Conservation (phyloP, 305 asterid genomes). For the Solanum chacoense region DNA sequence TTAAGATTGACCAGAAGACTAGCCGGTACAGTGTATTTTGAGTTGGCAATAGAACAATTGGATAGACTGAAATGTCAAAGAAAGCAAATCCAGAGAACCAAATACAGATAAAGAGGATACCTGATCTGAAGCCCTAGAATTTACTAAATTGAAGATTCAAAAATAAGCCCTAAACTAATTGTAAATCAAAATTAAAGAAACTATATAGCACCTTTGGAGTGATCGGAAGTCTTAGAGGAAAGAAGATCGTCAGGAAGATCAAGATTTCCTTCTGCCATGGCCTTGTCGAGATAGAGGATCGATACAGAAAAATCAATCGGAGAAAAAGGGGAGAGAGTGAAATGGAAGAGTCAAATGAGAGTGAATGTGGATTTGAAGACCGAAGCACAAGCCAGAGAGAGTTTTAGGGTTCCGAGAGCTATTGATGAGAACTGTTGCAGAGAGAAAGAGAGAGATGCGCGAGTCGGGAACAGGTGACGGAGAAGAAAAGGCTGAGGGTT, state of each 20-base stretch:
- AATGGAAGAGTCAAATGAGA: constrained; percentile 8
- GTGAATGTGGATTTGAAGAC: constrained; percentile 6
- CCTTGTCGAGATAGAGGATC: constrained; percentile 14
- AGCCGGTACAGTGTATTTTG: neutral
- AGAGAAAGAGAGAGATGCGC: constrained; percentile 10
- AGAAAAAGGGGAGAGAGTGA: constrained; percentile 5
- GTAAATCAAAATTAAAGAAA: neutral
- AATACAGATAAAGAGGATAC: neutral
- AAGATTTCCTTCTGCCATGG: constrained; percentile 52
- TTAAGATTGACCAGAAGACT: neutral
- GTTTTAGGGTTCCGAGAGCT: constrained; percentile 35
- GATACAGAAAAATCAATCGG: constrained; percentile 9
- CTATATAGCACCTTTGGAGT: constrained; percentile 50
- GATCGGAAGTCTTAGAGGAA: constrained; percentile 47
- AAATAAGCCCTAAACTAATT: constrained; percentile 11
- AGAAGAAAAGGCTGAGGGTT: constrained; percentile 28
- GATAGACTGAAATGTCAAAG: neutral
- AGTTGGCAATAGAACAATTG: neutral
- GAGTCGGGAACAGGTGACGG: constrained; percentile 17
- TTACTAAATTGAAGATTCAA: constrained; percentile 3
- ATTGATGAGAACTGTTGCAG: constrained; percentile 6
- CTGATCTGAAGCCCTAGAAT: constrained; percentile 50
- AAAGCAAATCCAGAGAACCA: neutral
- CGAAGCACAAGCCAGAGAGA: neutral
- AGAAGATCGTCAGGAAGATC: constrained; percentile 56